Evolutionary conservation across 768 basidiomycete species (phyloP).

Genomic region (Leccinum longicurvipes): DNA sequence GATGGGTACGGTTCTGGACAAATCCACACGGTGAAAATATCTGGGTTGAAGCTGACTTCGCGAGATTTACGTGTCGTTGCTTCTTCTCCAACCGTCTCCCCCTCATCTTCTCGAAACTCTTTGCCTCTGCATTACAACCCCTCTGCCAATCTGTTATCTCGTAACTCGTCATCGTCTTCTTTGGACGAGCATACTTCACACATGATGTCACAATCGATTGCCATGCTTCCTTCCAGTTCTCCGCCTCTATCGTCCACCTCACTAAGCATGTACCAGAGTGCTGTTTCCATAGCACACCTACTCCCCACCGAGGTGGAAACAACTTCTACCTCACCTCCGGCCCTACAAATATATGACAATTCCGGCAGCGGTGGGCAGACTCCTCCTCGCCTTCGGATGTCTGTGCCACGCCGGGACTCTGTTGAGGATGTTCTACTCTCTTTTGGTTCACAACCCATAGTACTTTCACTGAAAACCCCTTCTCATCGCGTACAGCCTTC

Average conservation of each 20-base stretch:
- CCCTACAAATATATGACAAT: background rate
- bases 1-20: conserved; percentile 22
- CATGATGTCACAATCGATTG: conserved; percentile 76
- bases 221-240: conserved; percentile 50
- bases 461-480: conserved; percentile 52
- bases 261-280: conserved; percentile 79
- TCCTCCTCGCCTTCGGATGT: conserved; percentile 6
- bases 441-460: conserved; percentile 60
- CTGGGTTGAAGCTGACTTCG: conserved; percentile 54
- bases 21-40: conserved; percentile 50
- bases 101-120: conserved; percentile 1
- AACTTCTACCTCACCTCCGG: background rate
- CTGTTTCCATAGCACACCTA: conserved; percentile 40
- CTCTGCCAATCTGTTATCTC: conserved; percentile 30
- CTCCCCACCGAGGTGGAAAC: background rate
- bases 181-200: conserved; percentile 63
- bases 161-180: conserved; percentile 54
- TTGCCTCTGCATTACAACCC: conserved; percentile 4
- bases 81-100: conserved; percentile 13
- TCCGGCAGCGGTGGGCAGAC: background rate
- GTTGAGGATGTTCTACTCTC: conserved; percentile 53
- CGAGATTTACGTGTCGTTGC: conserved; percentile 37
- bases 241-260: conserved; percentile 47
- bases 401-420: conserved; percentile 6
- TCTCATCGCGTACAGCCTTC: conserved; percentile 20